These are phyloP conservation scores for Microdochium trichocladiopsis DNA, from an alignment of 2,329 filamentous ascomycete genomes.

Conservation along the genomic window DNA sequence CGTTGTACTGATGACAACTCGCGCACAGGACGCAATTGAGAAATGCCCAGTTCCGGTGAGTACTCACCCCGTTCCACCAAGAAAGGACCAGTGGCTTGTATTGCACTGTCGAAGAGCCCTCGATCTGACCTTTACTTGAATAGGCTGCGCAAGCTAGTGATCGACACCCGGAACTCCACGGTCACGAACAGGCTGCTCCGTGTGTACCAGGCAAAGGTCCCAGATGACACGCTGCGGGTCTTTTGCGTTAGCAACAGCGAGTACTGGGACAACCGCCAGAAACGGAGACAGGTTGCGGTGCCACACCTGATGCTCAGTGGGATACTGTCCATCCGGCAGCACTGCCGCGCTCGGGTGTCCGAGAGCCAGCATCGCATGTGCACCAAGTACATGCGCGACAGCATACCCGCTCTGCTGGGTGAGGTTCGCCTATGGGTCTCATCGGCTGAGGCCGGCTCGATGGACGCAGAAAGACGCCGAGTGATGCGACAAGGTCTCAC, in stretches of 20 bases:
- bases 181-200: conserved; percentile 19
- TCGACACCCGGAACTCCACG: conserved; percentile 28
- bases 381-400: conserved; percentile 27
- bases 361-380: conserved; percentile 29
- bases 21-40: too few species aligned
- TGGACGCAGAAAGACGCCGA: conserved; percentile 26
- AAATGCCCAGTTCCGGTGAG: too few species aligned
- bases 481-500: conserved; percentile 22
- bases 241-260: conserved; percentile 37
- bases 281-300: conserved; percentile 12
- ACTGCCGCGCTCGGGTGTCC: conserved; percentile 37
- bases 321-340: conserved; percentile 28
- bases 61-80: too few species aligned
- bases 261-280: conserved; percentile 29
- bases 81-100: too few species aligned
- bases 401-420: conserved; percentile 32
- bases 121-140: too few species aligned
- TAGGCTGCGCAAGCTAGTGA: conserved; percentile 22
- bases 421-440: conserved; percentile 35
- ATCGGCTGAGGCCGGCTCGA: conserved; percentile 26
- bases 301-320: conserved; percentile 32
- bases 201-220: conserved; percentile 18
- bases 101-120: too few species aligned
- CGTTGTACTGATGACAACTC: too few species aligned
- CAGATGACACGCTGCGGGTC: conserved; percentile 17